Evolutionary conservation across 108 stramenopile species (phyloP), one percentile per base, ranked within the genome.

Genomic region (Licmophora abbreviata): DNA sequence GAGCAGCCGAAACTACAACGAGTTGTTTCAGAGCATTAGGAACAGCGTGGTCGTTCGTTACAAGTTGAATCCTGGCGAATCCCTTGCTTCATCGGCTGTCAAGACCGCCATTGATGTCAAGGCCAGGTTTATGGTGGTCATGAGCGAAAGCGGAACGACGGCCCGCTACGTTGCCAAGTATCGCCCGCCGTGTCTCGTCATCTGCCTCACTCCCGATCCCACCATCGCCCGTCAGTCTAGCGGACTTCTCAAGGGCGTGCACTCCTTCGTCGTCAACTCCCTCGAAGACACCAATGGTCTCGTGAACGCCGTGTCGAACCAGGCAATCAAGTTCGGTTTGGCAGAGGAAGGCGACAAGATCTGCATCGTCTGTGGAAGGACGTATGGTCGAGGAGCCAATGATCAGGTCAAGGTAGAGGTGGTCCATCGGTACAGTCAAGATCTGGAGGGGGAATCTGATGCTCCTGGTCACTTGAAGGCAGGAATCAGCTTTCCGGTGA

Each of bases 81-180:
- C 93, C 29, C 82, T 97, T 45, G 95, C 94, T 18, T 90, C 88
- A 20, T 94, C 96, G 7, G 95, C 96, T 49, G 95, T 95, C 50
- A 97, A 97, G 75, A 97, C 97, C 23, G 93, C 96, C 26, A 78
- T 88, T 61, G 96, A 98, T 64, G 62, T 96, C 12, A 59, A 71
- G 15, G 97, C 99, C 56, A 85, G 82, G 68, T 83, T 66, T 30
- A 93, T 95, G 51, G 67, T 98, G 52, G 97, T 98, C 29, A 74
- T 95, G 55, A 88, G 95, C 21, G 94, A 95, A 58, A 85, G 82
- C 25, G 99, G 99, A 28, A 72, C 60, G 56, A 95, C 95, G 20
- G 96, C 97, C 5, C 85, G 84, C 41, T 75, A 93, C 46, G 74
- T 99, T 28, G 93, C 97, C 56, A 98, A 96, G 64, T 99, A 96